These are phyloP conservation scores for Scheffersomyces coipomensis DNA, from an alignment of 805 yeast species.

Conservation along the genomic window DNA sequence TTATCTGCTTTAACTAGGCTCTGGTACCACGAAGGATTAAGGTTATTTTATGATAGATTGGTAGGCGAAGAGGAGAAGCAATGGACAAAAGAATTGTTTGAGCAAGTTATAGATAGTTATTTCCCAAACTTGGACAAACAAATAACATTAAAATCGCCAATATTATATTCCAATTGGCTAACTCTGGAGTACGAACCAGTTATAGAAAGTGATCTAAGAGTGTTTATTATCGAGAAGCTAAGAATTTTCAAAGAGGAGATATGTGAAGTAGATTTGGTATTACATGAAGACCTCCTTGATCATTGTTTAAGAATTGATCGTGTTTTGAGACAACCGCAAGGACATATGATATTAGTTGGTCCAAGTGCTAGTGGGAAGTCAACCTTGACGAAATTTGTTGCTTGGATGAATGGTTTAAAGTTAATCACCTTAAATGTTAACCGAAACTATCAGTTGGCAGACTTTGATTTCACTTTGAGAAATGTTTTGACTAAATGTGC, in stretches of 20 bases:
- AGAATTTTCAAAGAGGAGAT: slow-evolving; percentile 79
- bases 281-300: slow-evolving; percentile 70
- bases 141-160: slow-evolving; percentile 44
- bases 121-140: slow-evolving; percentile 49
- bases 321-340: slow-evolving; percentile 80
- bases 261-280: slow-evolving; percentile 53
- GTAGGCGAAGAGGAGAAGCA: slow-evolving; percentile 43
- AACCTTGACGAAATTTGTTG: slow-evolving; percentile 73
- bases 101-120: slow-evolving; percentile 23
- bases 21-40: slow-evolving; percentile 78
- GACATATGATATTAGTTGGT: slow-evolving; percentile 85
- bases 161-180: slow-evolving; percentile 75
- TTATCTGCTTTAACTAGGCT: slow-evolving; percentile 53
- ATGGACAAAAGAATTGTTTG: slow-evolving; percentile 45
- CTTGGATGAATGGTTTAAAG: slow-evolving; percentile 85
- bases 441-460: slow-evolving; percentile 49
- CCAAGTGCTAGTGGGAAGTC: slow-evolving; percentile 81
- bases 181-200: slow-evolving; percentile 62
- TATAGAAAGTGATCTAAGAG: slow-evolving; percentile 40
- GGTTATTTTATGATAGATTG: slow-evolving; percentile 77
- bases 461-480: slow-evolving; percentile 69
- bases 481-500: slow-evolving; percentile 45
- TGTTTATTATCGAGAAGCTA: slow-evolving; percentile 63
- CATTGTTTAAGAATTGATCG: slow-evolving; percentile 79
- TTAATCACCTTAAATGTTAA: slow-evolving; percentile 58